Percentiles rank a stretch among this genome's conserved stretches.
Conservation (phyloP, 2,329 filamentous ascomycete species). For the Acephala macrosclerotiorum region DNA sequence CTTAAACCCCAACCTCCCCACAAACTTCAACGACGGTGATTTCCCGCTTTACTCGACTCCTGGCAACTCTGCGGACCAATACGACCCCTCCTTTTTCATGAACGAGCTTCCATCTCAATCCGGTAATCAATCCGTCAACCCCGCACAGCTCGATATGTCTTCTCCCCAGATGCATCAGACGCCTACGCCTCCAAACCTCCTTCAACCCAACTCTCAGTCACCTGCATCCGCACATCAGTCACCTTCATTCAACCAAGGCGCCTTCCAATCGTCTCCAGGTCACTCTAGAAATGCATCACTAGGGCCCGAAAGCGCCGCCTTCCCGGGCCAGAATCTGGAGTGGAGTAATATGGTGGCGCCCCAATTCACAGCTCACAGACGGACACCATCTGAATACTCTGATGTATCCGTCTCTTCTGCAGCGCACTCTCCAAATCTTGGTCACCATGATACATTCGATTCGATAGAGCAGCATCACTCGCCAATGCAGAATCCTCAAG, state of each 20-base stretch:
- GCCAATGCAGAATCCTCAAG: conserved; percentile 78
- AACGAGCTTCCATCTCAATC: conserved; percentile 53
- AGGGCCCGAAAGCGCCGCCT: conserved; percentile 50
- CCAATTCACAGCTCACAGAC: conserved; percentile 80
- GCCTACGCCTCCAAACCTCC: conserved; percentile 40
- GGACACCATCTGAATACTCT: conserved; percentile 89
- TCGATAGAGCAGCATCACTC: conserved; percentile 75
- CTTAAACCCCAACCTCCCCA: conserved; percentile 57
- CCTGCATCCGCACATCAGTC: conserved; percentile 46
- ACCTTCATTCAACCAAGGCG: conserved; percentile 41
- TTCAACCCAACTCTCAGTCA: conserved; percentile 40
- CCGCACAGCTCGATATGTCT: conserved; percentile 57
- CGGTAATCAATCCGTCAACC: conserved; percentile 53
- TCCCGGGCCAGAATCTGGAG: conserved; percentile 54
- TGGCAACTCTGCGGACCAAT: conserved; percentile 61
- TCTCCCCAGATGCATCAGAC: conserved; percentile 43
- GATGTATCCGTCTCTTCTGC: conserved; percentile 89
- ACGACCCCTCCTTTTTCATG: conserved; percentile 68
- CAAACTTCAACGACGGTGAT: conserved; percentile 62
- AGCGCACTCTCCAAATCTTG: conserved; percentile 82
- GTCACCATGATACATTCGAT: conserved; percentile 81
- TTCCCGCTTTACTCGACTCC: conserved; percentile 70
- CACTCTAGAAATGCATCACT: conserved; percentile 45
- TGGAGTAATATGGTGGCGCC: conserved; percentile 66
- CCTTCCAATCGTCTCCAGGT: conserved; percentile 42